Evolutionary conservation across 2,329 filamentous ascomycete genomes (phyloP).

Genomic region (Arthroderma uncinatum): DNA sequence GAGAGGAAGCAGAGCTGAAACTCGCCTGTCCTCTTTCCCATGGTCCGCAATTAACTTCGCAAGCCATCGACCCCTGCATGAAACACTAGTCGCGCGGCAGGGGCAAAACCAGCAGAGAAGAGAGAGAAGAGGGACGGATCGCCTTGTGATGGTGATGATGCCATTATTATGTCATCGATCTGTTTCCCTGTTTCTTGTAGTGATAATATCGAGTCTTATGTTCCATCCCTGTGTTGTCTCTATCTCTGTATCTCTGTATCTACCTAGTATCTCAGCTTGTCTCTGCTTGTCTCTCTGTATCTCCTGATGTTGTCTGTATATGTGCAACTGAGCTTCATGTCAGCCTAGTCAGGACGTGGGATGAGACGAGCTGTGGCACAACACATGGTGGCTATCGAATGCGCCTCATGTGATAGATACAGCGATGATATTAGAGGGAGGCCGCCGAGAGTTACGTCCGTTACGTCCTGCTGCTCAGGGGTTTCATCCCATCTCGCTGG

Average conservation of each 20-base stretch:
- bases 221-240: not conserved
- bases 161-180: not conserved
- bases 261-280: not conserved
- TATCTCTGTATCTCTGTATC: not conserved
- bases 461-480: not conserved
- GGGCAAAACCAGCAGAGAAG: not conserved
- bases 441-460: not conserved
- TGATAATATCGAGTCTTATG: too few relatives aligned
- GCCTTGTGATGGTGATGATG: not conserved
- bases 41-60: not conserved
- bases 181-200: not conserved
- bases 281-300: not conserved
- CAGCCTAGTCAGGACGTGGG: not conserved
- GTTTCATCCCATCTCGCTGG: not conserved
- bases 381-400: not conserved
- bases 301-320: too few relatives aligned
- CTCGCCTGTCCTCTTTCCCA: not conserved
- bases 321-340: too few relatives aligned
- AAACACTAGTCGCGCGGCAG: conserved; percentile 1
- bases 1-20: not conserved
- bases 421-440: not conserved
- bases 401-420: conserved; percentile 5
- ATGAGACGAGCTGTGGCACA: conserved; percentile 3
- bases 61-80: not conserved
- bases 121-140: not conserved